phyloP scores from a whole-genome alignment of 352 stramenopile genomes.

The Salisapilia sapeloensis region DNA sequence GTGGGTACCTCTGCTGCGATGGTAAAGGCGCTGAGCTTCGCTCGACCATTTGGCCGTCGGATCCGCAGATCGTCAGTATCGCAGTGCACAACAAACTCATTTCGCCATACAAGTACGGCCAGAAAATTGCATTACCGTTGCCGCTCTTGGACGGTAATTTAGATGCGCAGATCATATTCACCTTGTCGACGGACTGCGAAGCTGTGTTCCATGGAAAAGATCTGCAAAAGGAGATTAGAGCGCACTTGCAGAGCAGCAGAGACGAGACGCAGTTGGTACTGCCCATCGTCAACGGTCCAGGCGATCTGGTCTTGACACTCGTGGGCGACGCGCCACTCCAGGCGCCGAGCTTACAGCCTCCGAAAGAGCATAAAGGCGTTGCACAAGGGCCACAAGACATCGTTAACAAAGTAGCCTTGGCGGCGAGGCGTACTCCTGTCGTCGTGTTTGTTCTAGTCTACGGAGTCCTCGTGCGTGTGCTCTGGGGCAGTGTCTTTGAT shows the following conservation, averaged over 20 bases:
- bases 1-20: conserved; percentile 79
- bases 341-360: conserved; percentile 17
- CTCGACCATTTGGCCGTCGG: conserved; percentile 40
- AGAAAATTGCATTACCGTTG: conserved; percentile 65
- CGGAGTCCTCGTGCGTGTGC: conserved; percentile 37
- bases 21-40: conserved; percentile 56
- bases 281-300: conserved; percentile 29
- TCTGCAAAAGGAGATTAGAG: conserved; percentile 38
- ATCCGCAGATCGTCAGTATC: conserved; percentile 63
- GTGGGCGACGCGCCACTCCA: conserved; percentile 23
- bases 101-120: conserved; percentile 63
- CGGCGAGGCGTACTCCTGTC: conserved; percentile 13
- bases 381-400: too few relatives aligned
- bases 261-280: conserved; percentile 39
- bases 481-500: conserved; percentile 20
- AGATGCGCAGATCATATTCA: conserved; percentile 48
- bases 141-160: conserved; percentile 31
- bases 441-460: conserved; percentile 59
- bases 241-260: conserved; percentile 12
- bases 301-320: conserved; percentile 43
- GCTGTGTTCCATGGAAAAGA: conserved; percentile 23
- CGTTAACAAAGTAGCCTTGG: conserved; percentile 1
- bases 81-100: conserved; percentile 77
- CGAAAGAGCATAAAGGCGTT: too few relatives aligned
- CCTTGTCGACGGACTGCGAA: conserved; percentile 33